A percentile compares a stretch with the other conserved stretches of the same genome.
phyloP scores from a whole-genome alignment of 768 basidiomycete species.

The Pulveroboletus sp. region DNA sequence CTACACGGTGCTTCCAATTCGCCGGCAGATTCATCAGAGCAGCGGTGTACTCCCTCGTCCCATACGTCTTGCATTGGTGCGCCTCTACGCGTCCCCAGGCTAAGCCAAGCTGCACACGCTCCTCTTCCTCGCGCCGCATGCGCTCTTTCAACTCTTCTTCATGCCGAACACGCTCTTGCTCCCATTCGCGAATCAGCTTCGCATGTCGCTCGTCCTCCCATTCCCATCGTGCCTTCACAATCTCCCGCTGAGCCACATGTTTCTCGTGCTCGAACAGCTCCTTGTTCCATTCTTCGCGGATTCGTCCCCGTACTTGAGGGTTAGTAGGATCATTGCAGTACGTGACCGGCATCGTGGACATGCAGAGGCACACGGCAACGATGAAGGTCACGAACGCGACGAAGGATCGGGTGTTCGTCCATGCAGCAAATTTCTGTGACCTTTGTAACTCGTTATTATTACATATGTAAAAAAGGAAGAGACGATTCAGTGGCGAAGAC shows the following conservation, averaged over 20 bases:
- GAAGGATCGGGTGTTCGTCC: neutral
- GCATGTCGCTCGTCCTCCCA: conserved; percentile 17
- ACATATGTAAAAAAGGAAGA: too few relatives aligned
- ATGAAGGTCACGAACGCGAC: conserved; percentile 1
- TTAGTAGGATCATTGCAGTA: conserved; percentile 19
- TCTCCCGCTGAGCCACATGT: conserved; percentile 6
- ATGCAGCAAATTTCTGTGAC: neutral
- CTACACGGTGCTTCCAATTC: conserved; percentile 16
- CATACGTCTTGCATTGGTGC: conserved; percentile 27
- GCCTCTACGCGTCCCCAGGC: conserved; percentile 18
- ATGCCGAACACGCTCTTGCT: conserved; percentile 16
- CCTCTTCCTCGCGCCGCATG: conserved; percentile 15
- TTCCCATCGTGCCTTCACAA: conserved; percentile 15
- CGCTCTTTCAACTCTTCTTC: conserved; percentile 16
- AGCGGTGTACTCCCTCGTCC: conserved; percentile 30
- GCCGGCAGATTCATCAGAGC: conserved; percentile 27
- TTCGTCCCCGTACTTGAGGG: conserved; percentile 18
- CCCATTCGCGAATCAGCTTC: conserved; percentile 14
- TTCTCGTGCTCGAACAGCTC: conserved; percentile 18
- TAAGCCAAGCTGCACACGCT: conserved; percentile 20
- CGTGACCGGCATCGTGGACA: conserved; percentile 8
- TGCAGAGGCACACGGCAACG: neutral
- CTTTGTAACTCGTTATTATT: neutral
- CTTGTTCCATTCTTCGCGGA: conserved; percentile 18
- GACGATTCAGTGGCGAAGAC: neutral